These are phyloP conservation scores for Trametes punicea DNA, from an alignment of 768 basidiomycete species.

Conservation along the genomic window DNA sequence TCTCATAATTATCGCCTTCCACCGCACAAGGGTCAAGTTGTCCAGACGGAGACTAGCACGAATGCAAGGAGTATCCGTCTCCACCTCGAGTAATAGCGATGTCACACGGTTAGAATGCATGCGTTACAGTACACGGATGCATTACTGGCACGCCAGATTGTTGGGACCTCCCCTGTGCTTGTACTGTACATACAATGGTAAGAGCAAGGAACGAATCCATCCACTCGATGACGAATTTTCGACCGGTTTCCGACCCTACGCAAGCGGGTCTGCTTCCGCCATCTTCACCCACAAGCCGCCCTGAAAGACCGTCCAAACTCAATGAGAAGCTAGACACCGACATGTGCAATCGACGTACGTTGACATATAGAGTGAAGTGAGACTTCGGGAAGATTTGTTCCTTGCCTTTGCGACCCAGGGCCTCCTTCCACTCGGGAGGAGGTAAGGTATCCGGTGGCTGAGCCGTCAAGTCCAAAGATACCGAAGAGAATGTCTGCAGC, in stretches of 20 bases:
- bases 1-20: no score
- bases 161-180: no score
- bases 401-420: constrained; percentile 36
- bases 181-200: no score
- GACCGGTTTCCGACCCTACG: not conserved
- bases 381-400: constrained; percentile 33
- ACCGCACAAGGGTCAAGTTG: no score
- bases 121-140: no score
- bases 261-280: constrained; percentile 1
- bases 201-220: no score
- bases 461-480: constrained; percentile 45
- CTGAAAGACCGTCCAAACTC: not conserved
- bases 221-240: no score
- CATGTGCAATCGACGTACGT: not conserved
- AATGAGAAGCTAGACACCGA: not conserved
- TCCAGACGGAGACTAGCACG: no score
- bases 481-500: constrained; percentile 49
- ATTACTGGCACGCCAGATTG: no score
- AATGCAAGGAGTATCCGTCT: no score
- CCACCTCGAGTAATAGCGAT: no score
- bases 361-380: constrained; percentile 4
- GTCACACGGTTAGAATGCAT: no score
- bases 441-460: constrained; percentile 38
- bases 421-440: constrained; percentile 50
- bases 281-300: constrained; percentile 29